Base-by-base conservation (phyloP, 2,329 filamentous ascomycete genomes). In the Tolypocladium tundrense region DNA sequence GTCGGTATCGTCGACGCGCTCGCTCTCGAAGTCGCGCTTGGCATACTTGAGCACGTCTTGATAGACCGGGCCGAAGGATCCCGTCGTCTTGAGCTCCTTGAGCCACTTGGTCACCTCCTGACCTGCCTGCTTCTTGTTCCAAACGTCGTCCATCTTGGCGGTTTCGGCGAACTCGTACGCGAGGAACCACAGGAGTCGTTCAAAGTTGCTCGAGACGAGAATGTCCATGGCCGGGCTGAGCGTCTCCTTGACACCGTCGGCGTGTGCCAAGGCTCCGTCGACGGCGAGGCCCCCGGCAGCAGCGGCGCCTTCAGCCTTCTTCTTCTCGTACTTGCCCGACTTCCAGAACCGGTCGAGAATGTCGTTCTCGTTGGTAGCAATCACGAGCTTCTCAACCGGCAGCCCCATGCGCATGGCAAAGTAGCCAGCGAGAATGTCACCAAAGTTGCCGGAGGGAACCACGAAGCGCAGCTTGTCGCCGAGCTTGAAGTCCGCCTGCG, bases 201-300 rank as follows among this genome's bases (percentile, higher is more conserved):
- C 94, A 70, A 99, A 97, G 78, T 99, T 99, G 71, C 88, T 94
- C 31, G 88, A 93, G 14, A 97, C 92, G 4, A 97, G 80, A 63
- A 97, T 97, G 72, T 99, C 94, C 94, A 99, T 97, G 52, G 94
- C 94, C 0, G 94, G 94, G 65, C 88, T 91, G 55, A 95, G 82
- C 0, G 94, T 99, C 76, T 96, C 92, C 75, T 91, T 92, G 61
- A 93, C 91, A 42, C 89, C 90, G 51, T 85, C 83, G 64, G 84
- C 78, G 39, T 91, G 85, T 9, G 85, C 85, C 65, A 82, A 80
- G 54, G 74, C 78, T 7, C 84, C 84, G 61, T 88, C 81, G 8
- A 83, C 77, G 10, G 81, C 72, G 48, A 92, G 83, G 33, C 88
- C 88, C 42, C 83, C 83, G 62, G 83, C 77, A 1, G 84, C 82